A percentile compares a stretch with the other conserved stretches of the same genome.
These are phyloP conservation scores for Croton laevigatus DNA, from an alignment of 441 rosid genomes.

Conservation along the genomic window DNA sequence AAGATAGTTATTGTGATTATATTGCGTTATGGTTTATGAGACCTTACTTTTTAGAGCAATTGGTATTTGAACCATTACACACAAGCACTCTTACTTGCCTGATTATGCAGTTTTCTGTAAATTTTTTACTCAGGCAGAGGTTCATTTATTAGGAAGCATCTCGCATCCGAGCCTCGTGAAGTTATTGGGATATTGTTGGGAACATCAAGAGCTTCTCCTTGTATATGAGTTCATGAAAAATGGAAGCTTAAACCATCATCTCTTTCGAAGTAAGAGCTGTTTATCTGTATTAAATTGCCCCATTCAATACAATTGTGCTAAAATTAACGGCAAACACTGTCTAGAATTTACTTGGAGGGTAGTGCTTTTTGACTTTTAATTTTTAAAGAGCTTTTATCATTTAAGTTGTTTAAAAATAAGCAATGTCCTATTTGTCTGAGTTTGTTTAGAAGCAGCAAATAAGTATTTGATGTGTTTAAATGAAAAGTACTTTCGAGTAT, in stretches of 20 bases:
- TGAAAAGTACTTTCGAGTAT: too few species aligned
- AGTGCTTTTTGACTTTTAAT: too few species aligned
- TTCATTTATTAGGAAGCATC: neutral
- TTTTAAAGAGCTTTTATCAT: too few species aligned
- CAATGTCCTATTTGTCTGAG: too few species aligned
- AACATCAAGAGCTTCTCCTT: neutral
- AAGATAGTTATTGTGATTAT: too few species aligned
- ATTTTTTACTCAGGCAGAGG: neutral
- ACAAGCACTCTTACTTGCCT: neutral
- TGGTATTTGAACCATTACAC: neutral
- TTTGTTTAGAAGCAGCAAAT: too few species aligned
- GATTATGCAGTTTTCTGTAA: neutral
- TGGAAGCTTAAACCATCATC: conserved; percentile 8
- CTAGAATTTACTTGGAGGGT: too few species aligned
- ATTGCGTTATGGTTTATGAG: too few species aligned
- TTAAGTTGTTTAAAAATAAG: too few species aligned
- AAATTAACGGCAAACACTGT: neutral
- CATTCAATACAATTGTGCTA: neutral
- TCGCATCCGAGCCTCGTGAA: conserved; percentile 4
- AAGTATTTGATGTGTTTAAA: too few species aligned
- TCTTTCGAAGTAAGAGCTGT: neutral
- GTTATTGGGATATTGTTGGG: conserved; percentile 8
- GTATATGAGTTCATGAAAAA: conserved; percentile 8
- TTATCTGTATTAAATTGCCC: neutral
- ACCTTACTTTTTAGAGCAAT: neutral